Conservation (phyloP, 345 rosid species). For the Lenwebbia sp. region DNA sequence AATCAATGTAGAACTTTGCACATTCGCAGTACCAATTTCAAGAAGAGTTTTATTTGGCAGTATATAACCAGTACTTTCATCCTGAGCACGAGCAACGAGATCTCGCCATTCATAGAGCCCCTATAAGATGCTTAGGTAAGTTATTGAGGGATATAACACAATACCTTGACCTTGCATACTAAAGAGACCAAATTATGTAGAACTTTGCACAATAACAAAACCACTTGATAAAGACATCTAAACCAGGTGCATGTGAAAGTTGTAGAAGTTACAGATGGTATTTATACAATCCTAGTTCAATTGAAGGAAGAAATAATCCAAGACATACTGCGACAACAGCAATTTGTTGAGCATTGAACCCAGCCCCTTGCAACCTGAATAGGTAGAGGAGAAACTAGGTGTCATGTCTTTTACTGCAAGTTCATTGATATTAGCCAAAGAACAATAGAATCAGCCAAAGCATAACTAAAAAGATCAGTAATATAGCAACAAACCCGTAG, state of each 20-base stretch:
- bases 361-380: conserved; percentile 53
- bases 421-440: background rate
- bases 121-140: conserved; percentile 26
- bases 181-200: background rate
- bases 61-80: conserved; percentile 89
- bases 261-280: background rate
- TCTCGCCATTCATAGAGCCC: conserved; percentile 88
- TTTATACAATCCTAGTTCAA: background rate
- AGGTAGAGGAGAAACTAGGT: conserved; percentile 3
- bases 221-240: background rate
- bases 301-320: background rate
- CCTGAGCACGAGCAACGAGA: conserved; percentile 65
- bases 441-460: background rate
- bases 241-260: background rate
- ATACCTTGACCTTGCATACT: background rate
- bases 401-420: background rate
- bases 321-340: conserved; percentile 67
- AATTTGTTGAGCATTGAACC: conserved; percentile 69
- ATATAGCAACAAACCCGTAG: conserved; percentile 51
- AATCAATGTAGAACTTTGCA: background rate
- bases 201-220: background rate
- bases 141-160: background rate
- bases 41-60: conserved; percentile 80
- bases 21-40: conserved; percentile 48
- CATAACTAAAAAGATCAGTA: background rate